Conservation (phyloP, 805 yeast species). For the Torulaspora franciscae region DNA sequence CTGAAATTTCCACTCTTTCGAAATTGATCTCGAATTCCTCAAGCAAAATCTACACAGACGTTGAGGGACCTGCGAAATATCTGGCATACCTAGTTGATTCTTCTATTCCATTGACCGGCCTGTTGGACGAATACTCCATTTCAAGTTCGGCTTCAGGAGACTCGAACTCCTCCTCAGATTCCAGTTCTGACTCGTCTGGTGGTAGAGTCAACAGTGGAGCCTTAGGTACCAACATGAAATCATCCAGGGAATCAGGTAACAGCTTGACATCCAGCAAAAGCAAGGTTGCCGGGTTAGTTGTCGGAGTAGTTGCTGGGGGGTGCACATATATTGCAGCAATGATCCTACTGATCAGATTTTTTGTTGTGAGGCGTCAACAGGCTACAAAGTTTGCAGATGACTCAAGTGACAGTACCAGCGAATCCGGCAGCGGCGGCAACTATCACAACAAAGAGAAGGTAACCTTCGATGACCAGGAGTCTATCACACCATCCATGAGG, state of each 20-base stretch:
- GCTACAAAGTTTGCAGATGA: constrained; percentile 20
- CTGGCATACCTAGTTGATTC: constrained; percentile 68
- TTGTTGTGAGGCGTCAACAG: constrained; percentile 37
- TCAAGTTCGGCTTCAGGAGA: constrained; percentile 71
- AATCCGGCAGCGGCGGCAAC: constrained; percentile 10
- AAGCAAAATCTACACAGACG: constrained; percentile 58
- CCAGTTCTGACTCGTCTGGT: constrained; percentile 13
- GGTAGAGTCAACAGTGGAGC: constrained; percentile 14
- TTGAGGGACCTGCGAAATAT: constrained; percentile 48
- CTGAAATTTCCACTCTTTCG: constrained; percentile 46
- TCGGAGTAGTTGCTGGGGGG: constrained; percentile 81
- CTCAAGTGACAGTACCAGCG: constrained; percentile 15
- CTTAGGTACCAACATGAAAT: constrained; percentile 23
- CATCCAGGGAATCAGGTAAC: constrained; percentile 12
- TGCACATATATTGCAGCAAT: constrained; percentile 57
- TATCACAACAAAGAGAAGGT: constrained; percentile 16
- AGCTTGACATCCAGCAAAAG: constrained; percentile 34
- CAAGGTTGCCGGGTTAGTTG: constrained; percentile 68
- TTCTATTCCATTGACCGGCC: constrained; percentile 28
- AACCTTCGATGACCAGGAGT: constrained; percentile 15
- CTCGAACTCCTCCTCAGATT: constrained; percentile 39
- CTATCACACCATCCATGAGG: constrained; percentile 28
- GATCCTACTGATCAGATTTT: constrained; percentile 49
- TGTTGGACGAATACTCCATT: constrained; percentile 43
- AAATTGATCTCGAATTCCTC: constrained; percentile 48